A percentile compares a stretch with the other conserved stretches of the same genome.
Evolutionary conservation across 1,284 basidiomycete species (phyloP).

Genomic region (Stereum hirsutum): DNA sequence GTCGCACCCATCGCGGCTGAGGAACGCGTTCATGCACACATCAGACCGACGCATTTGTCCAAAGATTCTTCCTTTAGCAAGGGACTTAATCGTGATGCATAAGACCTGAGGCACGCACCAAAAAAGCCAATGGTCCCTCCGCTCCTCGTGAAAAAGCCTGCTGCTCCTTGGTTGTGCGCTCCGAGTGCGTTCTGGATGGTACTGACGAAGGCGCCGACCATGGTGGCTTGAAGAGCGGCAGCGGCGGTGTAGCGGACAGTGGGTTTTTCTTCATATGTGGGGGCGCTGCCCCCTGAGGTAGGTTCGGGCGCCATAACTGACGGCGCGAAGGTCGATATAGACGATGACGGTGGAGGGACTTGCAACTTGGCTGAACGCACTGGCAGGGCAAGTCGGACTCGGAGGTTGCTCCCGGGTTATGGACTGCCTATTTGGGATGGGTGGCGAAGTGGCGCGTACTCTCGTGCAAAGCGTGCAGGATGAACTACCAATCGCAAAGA

Average conservation of each 20-base stretch:
- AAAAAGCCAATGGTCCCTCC: conserved; percentile 80
- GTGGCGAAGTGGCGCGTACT: too few species aligned
- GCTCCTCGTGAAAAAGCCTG: conserved; percentile 75
- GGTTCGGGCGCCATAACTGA: conserved; percentile 1
- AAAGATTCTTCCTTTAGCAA: neutral
- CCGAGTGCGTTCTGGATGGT: conserved; percentile 81
- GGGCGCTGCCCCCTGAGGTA: neutral
- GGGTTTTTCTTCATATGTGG: conserved; percentile 45
- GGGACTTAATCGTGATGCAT: too few species aligned
- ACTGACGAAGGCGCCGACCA: conserved; percentile 72
- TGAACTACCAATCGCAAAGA: too few species aligned
- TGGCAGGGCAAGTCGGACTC: neutral
- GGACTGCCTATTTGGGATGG: too few species aligned
- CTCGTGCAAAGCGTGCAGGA: too few species aligned
- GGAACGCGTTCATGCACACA: neutral
- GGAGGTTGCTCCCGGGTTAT: too few species aligned
- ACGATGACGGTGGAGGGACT: neutral
- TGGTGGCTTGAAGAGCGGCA: conserved; percentile 61
- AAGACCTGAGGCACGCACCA: conserved; percentile 38
- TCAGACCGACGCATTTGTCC: neutral
- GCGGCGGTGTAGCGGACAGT: conserved; percentile 50
- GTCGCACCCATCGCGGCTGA: conserved; percentile 87
- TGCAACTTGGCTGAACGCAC: too few species aligned
- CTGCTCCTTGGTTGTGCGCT: conserved; percentile 76
- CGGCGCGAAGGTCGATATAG: neutral